phyloP scores from a whole-genome alignment of 352 stramenopile species.

The Globisporangium sylvaticum region DNA sequence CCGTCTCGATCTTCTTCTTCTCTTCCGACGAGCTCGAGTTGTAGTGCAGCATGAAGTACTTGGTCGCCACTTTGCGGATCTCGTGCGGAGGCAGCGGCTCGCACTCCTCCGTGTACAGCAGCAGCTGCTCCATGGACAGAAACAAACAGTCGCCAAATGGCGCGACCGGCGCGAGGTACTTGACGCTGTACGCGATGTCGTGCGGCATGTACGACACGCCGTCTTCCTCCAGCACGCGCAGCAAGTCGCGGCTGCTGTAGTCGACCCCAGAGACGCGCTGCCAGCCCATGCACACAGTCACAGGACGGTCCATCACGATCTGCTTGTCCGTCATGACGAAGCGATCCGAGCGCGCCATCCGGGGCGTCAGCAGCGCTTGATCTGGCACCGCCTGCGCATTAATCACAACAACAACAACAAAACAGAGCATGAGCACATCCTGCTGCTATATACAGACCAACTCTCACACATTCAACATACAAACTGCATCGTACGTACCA shows the following conservation, averaged over 20 bases:
- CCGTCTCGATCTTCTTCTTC: slow-evolving; percentile 74
- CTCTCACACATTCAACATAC: not conserved
- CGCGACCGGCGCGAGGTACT: slow-evolving; percentile 78
- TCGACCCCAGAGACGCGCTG: slow-evolving; percentile 74
- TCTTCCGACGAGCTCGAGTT: slow-evolving; percentile 48
- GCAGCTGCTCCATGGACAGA: slow-evolving; percentile 82
- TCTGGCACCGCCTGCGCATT: slow-evolving; percentile 42
- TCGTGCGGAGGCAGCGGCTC: slow-evolving; percentile 62
- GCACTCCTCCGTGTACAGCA: slow-evolving; percentile 83
- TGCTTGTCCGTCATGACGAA: slow-evolving; percentile 61
- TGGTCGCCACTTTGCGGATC: slow-evolving; percentile 70
- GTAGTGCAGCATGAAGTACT: slow-evolving; percentile 79
- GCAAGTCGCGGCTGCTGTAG: slow-evolving; percentile 61
- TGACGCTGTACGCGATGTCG: slow-evolving; percentile 86
- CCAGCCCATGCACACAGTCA: slow-evolving; percentile 87
- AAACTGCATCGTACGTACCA: slow-evolving; percentile 29
- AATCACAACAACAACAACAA: not conserved
- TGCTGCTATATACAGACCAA: not conserved
- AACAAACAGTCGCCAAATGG: slow-evolving; percentile 87
- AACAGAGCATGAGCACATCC: slow-evolving; percentile 2
- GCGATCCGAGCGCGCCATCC: slow-evolving; percentile 38
- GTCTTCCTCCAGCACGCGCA: slow-evolving; percentile 79
- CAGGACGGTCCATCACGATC: slow-evolving; percentile 59
- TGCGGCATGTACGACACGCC: slow-evolving; percentile 83
- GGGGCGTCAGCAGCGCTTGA: slow-evolving; percentile 60